Percentiles rank a stretch among this genome's conserved stretches.
Evolutionary conservation across 164 flowering plant species (phyloP).

Genomic region (Protea cynaroides): DNA sequence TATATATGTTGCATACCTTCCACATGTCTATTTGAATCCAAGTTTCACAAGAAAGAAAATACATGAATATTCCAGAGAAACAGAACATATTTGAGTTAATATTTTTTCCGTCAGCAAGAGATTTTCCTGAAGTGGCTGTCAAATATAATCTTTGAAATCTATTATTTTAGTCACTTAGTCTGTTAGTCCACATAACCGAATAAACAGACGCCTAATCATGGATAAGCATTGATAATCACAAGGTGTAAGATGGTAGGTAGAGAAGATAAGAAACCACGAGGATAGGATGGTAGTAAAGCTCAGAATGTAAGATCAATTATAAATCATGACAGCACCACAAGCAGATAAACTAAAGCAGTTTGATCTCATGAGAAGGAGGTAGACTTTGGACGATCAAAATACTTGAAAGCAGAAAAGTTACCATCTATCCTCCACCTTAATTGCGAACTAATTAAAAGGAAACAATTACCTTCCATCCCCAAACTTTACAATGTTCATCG

Average conservation of each 20-base stretch:
- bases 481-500: slow-evolving; percentile 74
- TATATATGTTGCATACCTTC: neutral
- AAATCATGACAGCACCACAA: neutral
- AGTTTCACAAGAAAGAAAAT: slow-evolving; percentile 1
- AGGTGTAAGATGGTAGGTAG: neutral
- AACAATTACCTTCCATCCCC: slow-evolving; percentile 72
- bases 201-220: neutral
- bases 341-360: neutral
- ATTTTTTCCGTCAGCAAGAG: neutral
- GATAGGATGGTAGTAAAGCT: no score
- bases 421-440: neutral
- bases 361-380: neutral
- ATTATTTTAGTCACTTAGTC: neutral
- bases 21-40: neutral
- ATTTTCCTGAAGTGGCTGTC: neutral
- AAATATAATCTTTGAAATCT: neutral
- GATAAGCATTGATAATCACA: neutral
- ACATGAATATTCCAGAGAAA: no score
- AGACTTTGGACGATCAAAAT: no score
- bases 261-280: neutral
- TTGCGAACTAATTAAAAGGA: neutral
- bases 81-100: neutral
- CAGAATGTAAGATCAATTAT: neutral
- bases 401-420: no score
- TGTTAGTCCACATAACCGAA: no score